phyloP scores from a whole-genome alignment of 2,329 filamentous ascomycete species.

The Verticillium longisporum region DNA sequence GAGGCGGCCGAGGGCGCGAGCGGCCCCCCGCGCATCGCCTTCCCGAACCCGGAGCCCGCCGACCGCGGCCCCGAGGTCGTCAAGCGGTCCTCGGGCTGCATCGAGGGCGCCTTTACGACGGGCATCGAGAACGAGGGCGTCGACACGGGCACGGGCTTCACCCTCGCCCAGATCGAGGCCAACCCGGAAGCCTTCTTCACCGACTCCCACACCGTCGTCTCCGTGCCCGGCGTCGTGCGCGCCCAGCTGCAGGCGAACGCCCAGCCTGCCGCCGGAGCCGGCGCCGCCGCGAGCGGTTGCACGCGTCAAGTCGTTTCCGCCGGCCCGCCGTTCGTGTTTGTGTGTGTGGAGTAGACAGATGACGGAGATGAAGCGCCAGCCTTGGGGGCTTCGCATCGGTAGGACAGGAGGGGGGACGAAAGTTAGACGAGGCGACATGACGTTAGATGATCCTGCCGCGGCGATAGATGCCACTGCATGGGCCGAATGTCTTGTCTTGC shows the following conservation, averaged over 20 bases:
- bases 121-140: conserved; percentile 27
- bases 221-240: conserved; percentile 31
- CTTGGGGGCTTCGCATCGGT: no score
- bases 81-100: conserved; percentile 14
- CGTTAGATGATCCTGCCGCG: no score
- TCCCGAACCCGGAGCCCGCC: conserved; percentile 33
- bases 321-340: neutral
- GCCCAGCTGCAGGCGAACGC: conserved; percentile 2
- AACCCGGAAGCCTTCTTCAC: conserved; percentile 41
- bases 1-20: conserved; percentile 31
- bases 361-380: no score
- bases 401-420: no score
- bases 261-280: neutral
- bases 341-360: neutral
- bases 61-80: conserved; percentile 19
- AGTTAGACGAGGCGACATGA: no score
- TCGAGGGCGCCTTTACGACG: conserved; percentile 33
- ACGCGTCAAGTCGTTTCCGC: neutral
- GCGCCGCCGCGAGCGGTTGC: neutral
- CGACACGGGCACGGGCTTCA: conserved; percentile 38
- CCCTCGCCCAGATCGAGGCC: conserved; percentile 36
- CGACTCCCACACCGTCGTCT: conserved; percentile 36
- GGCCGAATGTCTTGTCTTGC: no score
- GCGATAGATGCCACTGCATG: no score
- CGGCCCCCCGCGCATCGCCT: conserved; percentile 38